These are phyloP conservation scores for Lactarius tabidus DNA, from an alignment of 768 basidiomycete genomes.

Conservation along the genomic window DNA sequence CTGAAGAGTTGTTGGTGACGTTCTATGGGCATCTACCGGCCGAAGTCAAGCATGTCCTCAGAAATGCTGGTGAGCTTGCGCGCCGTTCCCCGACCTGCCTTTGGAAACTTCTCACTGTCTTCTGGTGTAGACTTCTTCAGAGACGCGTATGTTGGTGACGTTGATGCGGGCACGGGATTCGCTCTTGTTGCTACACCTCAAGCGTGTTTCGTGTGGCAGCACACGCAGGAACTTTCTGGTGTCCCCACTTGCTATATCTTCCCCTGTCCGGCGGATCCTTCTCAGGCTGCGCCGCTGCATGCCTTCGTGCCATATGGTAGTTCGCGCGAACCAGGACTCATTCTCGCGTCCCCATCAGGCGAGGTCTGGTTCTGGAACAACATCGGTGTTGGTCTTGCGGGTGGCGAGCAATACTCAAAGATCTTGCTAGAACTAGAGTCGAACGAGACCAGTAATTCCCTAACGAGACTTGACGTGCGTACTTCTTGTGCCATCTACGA, in stretches of 20 bases:
- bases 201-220: constrained; percentile 83
- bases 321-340: constrained; percentile 81
- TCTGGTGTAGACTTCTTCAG: constrained; percentile 56
- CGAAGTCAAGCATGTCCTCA: constrained; percentile 70
- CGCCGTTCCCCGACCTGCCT: not conserved
- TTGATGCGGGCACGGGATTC: constrained; percentile 70
- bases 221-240: constrained; percentile 67
- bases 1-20: constrained; percentile 61
- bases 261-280: constrained; percentile 56
- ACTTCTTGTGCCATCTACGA: constrained; percentile 11
- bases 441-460: constrained; percentile 59
- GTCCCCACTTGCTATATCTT: constrained; percentile 83
- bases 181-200: constrained; percentile 65
- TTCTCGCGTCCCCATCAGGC: constrained; percentile 69
- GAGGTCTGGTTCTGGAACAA: constrained; percentile 85
- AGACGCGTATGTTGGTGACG: constrained; percentile 64
- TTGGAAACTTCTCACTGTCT: not conserved
- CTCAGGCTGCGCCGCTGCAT: constrained; percentile 45
- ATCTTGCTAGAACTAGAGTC: constrained; percentile 45
- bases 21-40: constrained; percentile 69
- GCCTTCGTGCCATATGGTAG: constrained; percentile 60
- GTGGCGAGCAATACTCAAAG: constrained; percentile 62
- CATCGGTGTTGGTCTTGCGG: constrained; percentile 77
- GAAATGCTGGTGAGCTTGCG: constrained; percentile 53
- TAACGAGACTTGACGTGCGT: constrained; percentile 64